Evolutionary conservation across 2,329 filamentous ascomycete genomes (phyloP), one percentile per base, ranked within the genome.

Genomic region (Aspergillus piperis): DNA sequence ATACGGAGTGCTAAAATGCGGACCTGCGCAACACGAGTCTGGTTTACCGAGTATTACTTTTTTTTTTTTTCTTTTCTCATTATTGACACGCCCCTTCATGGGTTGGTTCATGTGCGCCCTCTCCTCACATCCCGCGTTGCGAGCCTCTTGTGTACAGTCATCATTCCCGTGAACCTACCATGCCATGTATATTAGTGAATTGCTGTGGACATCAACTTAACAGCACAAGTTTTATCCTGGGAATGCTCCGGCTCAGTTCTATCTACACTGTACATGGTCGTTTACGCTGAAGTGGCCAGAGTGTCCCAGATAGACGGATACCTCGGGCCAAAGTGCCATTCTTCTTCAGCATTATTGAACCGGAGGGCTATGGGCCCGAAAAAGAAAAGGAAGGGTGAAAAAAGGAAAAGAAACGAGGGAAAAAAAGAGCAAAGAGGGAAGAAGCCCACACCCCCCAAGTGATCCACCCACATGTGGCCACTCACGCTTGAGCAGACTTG

Each of bases 11-110:
- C 25, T 30, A 44, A 32, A 44, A 32, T 15, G 30, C 39, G 23
- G 30, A 55, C 53, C 53, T 38, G 30, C 27, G 17, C 41, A 55
- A 55, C 19, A 54, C 38, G n/a, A 55, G 23, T n/a, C 41, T 44
- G 52, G 52, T 25, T 55, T 47, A 47, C 53, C 39, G 27, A 55
- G 49, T 36, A 54, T 36, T 56, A 55, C 4, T 38, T 56, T 58
- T 32, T n/a, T n/a, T n/a, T n/a, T 32, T 13, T 15, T 25, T 25
- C 25, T 8, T 15, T 27, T 27, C 25, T 27, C 25, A 27, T 27
- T 5, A 57, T 61, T 59, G 55, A 55, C 50, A 53, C 53, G 30
- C 61, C 63, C 63, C 61, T 64, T 50, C 38, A 57, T 49, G 30
- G 58, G 50, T 32, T 44, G 60, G 50, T 25, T 39, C 52, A 42